Base-by-base conservation (phyloP, 805 yeast species). In the Candida orba region DNA sequence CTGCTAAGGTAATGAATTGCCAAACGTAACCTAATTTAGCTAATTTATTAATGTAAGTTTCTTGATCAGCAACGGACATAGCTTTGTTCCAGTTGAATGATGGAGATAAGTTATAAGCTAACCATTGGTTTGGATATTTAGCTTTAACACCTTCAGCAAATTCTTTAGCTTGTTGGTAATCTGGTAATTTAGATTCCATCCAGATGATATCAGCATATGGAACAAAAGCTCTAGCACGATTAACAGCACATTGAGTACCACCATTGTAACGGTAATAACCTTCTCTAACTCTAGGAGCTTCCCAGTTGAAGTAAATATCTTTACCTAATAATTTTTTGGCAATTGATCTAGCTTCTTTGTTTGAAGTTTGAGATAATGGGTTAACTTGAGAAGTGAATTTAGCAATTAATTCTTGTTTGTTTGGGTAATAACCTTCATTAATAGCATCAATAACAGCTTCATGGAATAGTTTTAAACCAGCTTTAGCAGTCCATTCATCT, bases 121-220 rank as follows among this genome's bases (percentile, higher is more conserved):
- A 76, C 98, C 97, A 90, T 69, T 91, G 90, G 52, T 85, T 75
- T 54, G 98, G 98, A 68, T 65, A 84, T 47, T 72, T 72, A 30
- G 78, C 76, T 63, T 81, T 78, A 52, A 91, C 95, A 60, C 98
- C 97, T 37, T 80, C 84, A 44, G 98, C 93, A 61, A 91, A 91
- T 70, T 88, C 96, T 68, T 81, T 78, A 52, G 97, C 98, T 72
- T 91, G 98, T 48, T 73, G 76, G 69, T 77, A 90, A 67, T 89
- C 96, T 54, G 98, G 98, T 55, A 86, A 77, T 66, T 90, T 90
- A 47, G 95, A 83, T 74, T 91, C 98, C 97, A 91, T 90, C 98
- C 98, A 91, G 56, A 90, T 81, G 71, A 91, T 74, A 67, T 90
- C 98, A 36, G 95, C 89, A 66, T 83, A 91, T 50, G 96, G 96